Evolutionary conservation across 73 alveolate species (phyloP), one percentile per base, ranked within the genome.

Genomic region (Breviolum minutum): DNA sequence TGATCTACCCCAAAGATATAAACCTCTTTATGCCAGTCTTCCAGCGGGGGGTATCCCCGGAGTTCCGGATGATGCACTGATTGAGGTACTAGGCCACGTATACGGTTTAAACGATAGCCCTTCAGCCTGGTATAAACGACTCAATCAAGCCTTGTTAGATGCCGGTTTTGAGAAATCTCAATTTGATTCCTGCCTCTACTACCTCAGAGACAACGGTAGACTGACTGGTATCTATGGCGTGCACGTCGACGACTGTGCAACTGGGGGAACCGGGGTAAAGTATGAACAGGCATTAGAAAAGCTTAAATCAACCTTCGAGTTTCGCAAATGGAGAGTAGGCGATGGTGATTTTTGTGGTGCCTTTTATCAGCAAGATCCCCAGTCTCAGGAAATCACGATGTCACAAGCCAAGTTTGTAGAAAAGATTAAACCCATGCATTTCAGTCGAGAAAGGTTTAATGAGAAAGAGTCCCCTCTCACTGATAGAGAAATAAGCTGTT

Each of bases 81-180:
- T 80, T 27, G 89, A 80, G 27, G 27, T 80, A 7, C 5, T 29
- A n/a, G 89, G 89, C 5, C 63, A 81, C 27, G 89, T 48, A 8
- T 81, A 81, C 10, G 89, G 89, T 48, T 48, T 81, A 69, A 81
- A 81, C 29, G 89, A 81, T n/a, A 17, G 40, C 8, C 89, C 89
- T 12, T n/a, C 66, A 2, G 89, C 89, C 16, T 81, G 89, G 89
- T 30, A 48, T 0, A 16, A 30, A 14, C 8, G 4, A 22, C 16
- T 81, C 0, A 26, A 81, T 2, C 30, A 22, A 8, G 89, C 17
- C 19, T 17, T 48, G 30, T 6, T 16, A 0, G 14, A 17, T 7
- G 63, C 10, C 0, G 89, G 89, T 13, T 81, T 81, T 30, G 69
- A 19, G 0, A 22, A 29, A 0, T n/a, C 68, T 10, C 89, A 29